Base-by-base conservation (phyloP, 345 rosid species). In the Aquilaria yunnanensis region DNA sequence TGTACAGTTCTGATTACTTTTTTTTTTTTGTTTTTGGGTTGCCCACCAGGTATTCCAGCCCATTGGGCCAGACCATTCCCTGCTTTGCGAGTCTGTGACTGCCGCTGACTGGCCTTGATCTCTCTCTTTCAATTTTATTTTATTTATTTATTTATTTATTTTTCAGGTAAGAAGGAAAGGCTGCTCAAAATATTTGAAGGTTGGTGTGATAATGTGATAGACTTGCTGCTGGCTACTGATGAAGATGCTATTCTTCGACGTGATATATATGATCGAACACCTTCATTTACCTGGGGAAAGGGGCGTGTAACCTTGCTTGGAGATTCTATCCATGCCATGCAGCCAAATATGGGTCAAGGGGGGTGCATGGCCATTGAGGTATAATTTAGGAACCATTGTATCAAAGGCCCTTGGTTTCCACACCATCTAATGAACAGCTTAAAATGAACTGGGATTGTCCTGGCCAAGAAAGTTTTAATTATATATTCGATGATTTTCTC, bases 321-420 rank as follows among this genome's bases (percentile, higher is more conserved):
- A 13, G 99, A 94, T 72, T 90, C 96, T 50, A 70, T 94, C 52
- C 96, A 90, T 75, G 97, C 99, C 10, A 85, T 94, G 97, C 99
- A 90, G 67, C 97, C 97, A 33, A 94, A 88, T 70, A 50, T 90
- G 89, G 97, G 97, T 41, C 97, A 94, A 82, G 97, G 95, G 33
- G 99, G 96, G 31, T 94, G 97, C 72, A 94, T 94, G 97, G 99
- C 97, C 57, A 86, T 94, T 74, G 97, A 94, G 88, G 97, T 93
- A 79, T 46, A 16, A 33, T 60, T 77, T 59, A 16, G 16, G 14
- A 58, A 63, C 29, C 47, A n/a, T 64, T 32, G 5, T 49, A 34
- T 50, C 57, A 31, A 34, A 54, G 41, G 11, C 43, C 43, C 43
- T 54, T 11, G 32, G 58, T 31, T 32, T 16, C n/a, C 54, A 8